These are phyloP conservation scores for Colletotrichum eleusines DNA, from an alignment of 2,329 filamentous ascomycete genomes.

Conservation along the genomic window DNA sequence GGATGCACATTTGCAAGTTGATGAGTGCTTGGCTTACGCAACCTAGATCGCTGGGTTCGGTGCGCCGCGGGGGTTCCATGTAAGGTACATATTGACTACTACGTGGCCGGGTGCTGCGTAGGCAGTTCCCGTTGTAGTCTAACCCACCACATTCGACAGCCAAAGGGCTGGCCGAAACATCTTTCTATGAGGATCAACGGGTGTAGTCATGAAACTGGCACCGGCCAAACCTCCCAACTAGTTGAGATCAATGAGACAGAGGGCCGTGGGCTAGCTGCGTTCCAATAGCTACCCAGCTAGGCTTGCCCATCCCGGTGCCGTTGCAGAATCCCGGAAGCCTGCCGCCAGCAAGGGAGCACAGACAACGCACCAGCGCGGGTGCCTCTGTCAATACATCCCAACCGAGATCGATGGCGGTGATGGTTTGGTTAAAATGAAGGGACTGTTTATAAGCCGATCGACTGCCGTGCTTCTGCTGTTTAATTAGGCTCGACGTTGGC, in stretches of 20 bases:
- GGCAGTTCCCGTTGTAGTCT: neutral
- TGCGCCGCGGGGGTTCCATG: constrained; percentile 31
- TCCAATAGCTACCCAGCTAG: constrained; percentile 1
- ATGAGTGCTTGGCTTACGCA: constrained; percentile 34
- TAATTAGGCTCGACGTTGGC: constrained; percentile 16
- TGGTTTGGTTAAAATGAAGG: neutral
- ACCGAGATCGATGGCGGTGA: constrained; percentile 5
- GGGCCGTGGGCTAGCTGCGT: constrained; percentile 10
- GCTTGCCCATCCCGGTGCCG: constrained; percentile 29
- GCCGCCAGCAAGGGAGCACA: constrained; percentile 22
- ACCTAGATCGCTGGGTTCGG: constrained; percentile 16
- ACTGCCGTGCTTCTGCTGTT: constrained; percentile 5
- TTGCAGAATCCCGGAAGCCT: constrained; percentile 31
- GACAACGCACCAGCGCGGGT: constrained; percentile 21
- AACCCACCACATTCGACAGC: constrained; percentile 11
- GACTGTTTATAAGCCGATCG: too few species aligned
- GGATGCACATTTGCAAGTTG: constrained; percentile 27
- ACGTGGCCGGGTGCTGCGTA: constrained; percentile 17
- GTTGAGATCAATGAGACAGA: constrained; percentile 18
- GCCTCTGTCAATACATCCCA: neutral
- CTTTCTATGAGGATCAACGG: constrained; percentile 18
- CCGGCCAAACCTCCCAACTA: constrained; percentile 4
- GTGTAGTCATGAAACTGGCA: constrained; percentile 19
- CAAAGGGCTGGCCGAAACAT: too few species aligned
- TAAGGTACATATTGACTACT: constrained; percentile 33